A percentile compares a stretch with the other conserved stretches of the same genome.
These are phyloP conservation scores for Talaromyces sp. DNA, from an alignment of 2,329 filamentous ascomycete species.

Conservation along the genomic window DNA sequence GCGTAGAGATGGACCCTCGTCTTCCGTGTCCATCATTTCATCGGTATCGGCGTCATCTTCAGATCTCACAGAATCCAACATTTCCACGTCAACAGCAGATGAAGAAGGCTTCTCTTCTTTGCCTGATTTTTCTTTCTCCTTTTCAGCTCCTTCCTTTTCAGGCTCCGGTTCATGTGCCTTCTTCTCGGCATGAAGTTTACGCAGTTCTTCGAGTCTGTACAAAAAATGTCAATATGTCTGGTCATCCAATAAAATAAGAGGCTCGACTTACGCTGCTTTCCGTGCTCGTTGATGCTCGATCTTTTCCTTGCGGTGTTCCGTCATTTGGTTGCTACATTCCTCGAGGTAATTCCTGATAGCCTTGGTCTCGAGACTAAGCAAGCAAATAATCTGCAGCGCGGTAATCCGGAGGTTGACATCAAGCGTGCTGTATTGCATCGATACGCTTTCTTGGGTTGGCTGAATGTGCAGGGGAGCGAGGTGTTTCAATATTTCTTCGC, in stretches of 20 bases:
- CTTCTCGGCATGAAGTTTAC: constrained; percentile 43
- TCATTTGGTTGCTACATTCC: constrained; percentile 91
- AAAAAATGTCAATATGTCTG: background rate
- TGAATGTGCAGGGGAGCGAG: constrained; percentile 76
- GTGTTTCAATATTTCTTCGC: constrained; percentile 72
- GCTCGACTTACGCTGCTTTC: constrained; percentile 52
- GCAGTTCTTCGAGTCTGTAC: constrained; percentile 40
- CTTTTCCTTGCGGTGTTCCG: constrained; percentile 88
- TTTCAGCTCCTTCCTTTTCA: constrained; percentile 38
- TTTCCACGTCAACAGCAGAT: constrained; percentile 2
- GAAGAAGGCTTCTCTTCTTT: constrained; percentile 8
- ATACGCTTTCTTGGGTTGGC: constrained; percentile 70
- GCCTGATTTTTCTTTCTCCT: constrained; percentile 26
- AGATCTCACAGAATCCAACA: constrained; percentile 8
- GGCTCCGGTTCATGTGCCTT: constrained; percentile 45
- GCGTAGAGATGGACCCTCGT: constrained; percentile 60
- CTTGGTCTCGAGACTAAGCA: constrained; percentile 81
- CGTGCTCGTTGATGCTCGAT: constrained; percentile 84
- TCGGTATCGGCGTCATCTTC: constrained; percentile 25
- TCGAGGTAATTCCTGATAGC: constrained; percentile 85
- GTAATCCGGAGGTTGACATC: constrained; percentile 79
- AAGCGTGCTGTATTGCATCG: constrained; percentile 66
- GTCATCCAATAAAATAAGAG: background rate
- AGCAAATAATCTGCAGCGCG: constrained; percentile 78
- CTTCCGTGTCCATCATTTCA: constrained; percentile 65